Evolutionary conservation across 768 basidiomycete species (phyloP).

Genomic region (Saitozyma sp.): DNA sequence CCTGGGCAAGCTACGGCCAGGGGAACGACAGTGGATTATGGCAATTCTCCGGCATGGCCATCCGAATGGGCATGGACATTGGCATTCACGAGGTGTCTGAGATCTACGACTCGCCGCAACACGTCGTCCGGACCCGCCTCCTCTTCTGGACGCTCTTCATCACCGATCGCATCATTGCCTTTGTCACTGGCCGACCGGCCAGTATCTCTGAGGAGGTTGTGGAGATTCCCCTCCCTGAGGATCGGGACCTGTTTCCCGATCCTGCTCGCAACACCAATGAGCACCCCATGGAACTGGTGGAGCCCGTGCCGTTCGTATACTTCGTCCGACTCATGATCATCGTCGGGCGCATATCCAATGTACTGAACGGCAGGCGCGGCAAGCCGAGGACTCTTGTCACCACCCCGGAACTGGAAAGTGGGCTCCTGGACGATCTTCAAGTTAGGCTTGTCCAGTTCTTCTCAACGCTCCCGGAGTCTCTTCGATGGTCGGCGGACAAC

Average conservation of each 20-base stretch:
- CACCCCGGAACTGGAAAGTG: slow-evolving; percentile 31
- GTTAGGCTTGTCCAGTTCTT: slow-evolving; percentile 42
- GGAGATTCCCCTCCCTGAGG: slow-evolving; percentile 47
- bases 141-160: slow-evolving; percentile 49
- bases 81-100: slow-evolving; percentile 46
- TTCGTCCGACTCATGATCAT: slow-evolving; percentile 49
- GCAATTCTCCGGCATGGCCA: slow-evolving; percentile 48
- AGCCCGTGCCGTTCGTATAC: slow-evolving; percentile 47
- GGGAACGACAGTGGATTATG: slow-evolving; percentile 45
- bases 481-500: slow-evolving; percentile 47
- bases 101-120: slow-evolving; percentile 47
- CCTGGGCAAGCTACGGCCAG: slow-evolving; percentile 49
- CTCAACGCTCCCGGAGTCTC: slow-evolving; percentile 33
- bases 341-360: slow-evolving; percentile 45
- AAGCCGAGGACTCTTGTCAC: slow-evolving; percentile 38
- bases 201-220: slow-evolving; percentile 47
- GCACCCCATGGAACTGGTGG: slow-evolving; percentile 22
- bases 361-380: slow-evolving; percentile 47
- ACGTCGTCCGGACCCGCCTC: slow-evolving; percentile 40
- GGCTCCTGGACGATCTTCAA: slow-evolving; percentile 41
- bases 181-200: slow-evolving; percentile 34
- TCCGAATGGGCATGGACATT: slow-evolving; percentile 48
- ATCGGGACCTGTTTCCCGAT: slow-evolving; percentile 47
- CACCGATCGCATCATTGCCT: slow-evolving; percentile 48
- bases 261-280: slow-evolving; percentile 34